Evolutionary conservation across 306 rosid genomes (phyloP), one percentile per base, ranked within the genome.

Genomic region (Nissolia schottii): DNA sequence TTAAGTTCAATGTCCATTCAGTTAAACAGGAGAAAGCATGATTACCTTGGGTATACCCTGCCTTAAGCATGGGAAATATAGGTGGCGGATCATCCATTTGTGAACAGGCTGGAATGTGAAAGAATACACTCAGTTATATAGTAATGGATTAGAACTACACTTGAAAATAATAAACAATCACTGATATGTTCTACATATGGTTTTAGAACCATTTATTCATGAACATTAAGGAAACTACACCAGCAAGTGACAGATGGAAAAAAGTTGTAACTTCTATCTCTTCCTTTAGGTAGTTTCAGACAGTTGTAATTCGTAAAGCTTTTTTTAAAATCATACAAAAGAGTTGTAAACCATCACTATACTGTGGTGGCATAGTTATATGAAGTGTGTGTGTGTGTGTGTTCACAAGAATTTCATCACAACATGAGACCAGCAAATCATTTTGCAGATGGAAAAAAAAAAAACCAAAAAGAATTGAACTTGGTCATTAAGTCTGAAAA

Each of bases 31-130:
- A 68, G 76, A 37, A 63, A 10, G 32, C 41, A 66, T 22, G 46
- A 68, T 65, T 84, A 95, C 99, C 99, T 86, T 95, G 4, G 96
- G 92, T 35, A 95, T 71, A 37, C 99, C 99, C 29, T 75, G 64
- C 16, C 91, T 80, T 66, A 95, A 57, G 83, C 99, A 95, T 60
- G 99, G 99, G 73, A 91, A 84, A 75, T 89, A 95, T 61, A 95
- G 64, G 80, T 95, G 99, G 29, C 99, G 99, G 74, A 91, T 64
- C 97, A 95, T 91, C 99, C 99, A 95, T 75, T 85, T 95, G 83
- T 95, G 96, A 75, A 95, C 97, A 76, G 99, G 99, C 99, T 95
- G 90, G 64, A 77, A 55, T 10, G 31, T 64, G 32, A 82, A 37
- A 38, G 13, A 72, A 77, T 50, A 48, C 56, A 34, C 7, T 71